Percentiles rank a stretch among this genome's conserved stretches.
Evolutionary conservation across 2,329 filamentous ascomycete species (phyloP).

Genomic region (Epichloe scottii): DNA sequence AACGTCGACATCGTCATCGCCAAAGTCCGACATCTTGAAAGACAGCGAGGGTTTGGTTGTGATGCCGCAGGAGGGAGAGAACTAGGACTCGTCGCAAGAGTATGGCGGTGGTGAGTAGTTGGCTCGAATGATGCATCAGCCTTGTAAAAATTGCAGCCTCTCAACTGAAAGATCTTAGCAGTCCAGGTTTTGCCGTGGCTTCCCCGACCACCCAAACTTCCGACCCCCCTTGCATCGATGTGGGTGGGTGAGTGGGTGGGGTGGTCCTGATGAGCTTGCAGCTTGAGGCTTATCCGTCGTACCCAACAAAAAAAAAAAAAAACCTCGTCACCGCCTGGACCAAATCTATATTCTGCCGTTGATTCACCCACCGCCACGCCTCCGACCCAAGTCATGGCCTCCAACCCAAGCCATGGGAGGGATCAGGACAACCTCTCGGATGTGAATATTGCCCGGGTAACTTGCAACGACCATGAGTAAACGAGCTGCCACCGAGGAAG

Average conservation of each 20-base stretch:
- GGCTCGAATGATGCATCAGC: constrained; percentile 1
- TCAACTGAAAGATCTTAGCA: constrained; percentile 10
- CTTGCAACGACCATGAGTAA: constrained; percentile 18
- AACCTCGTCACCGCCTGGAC: constrained; percentile 20
- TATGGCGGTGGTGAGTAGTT: neutral
- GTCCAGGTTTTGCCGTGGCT: constrained; percentile 18
- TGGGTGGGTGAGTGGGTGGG: neutral
- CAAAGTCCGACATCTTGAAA: constrained; percentile 58
- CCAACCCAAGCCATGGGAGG: neutral
- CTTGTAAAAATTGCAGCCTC: constrained; percentile 19
- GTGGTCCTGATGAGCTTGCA: neutral
- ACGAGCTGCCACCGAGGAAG: constrained; percentile 15
- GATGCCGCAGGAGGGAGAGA: neutral
- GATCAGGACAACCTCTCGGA: constrained; percentile 1
- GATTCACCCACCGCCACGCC: neutral
- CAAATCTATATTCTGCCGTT: constrained; percentile 20
- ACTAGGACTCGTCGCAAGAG: neutral
- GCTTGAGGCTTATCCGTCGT: constrained; percentile 8
- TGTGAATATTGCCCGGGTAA: neutral
- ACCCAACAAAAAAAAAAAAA: constrained; percentile 18
- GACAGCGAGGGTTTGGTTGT: neutral
- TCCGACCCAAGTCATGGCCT: too few species aligned
- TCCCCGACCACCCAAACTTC: constrained; percentile 11
- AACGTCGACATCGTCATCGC: constrained; percentile 49
- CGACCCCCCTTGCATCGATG: neutral